Percentiles rank a stretch among this genome's conserved stretches.
Conservation (phyloP, 1,284 basidiomycete species). For the Coniferiporia weirii region DNA sequence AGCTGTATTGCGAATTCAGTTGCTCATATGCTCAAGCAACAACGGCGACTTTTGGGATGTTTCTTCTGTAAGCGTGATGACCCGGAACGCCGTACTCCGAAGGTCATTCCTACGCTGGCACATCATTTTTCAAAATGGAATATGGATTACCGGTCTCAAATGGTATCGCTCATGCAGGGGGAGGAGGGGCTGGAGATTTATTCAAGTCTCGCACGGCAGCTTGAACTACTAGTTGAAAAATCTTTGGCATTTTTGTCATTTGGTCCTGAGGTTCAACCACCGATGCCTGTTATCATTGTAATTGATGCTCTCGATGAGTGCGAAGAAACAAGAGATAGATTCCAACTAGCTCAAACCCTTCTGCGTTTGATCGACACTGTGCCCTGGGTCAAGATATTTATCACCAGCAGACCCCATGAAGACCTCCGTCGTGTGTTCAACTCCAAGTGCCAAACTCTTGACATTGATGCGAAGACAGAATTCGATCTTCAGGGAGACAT, state of each 20-base stretch:
- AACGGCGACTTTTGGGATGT: neutral
- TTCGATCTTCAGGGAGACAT: neutral
- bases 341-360: neutral
- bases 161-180: neutral
- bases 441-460: neutral
- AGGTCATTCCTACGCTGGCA: neutral
- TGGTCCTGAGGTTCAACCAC: neutral
- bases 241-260: neutral
- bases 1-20: neutral
- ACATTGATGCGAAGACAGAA: neutral
- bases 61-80: constrained; percentile 1
- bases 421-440: neutral
- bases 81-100: neutral
- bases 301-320: neutral
- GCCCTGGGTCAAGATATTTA: neutral
- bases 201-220: neutral
- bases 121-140: neutral
- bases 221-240: neutral
- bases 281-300: neutral
- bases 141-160: neutral
- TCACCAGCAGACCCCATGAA: neutral
- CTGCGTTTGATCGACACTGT: neutral
- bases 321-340: neutral
- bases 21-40: neutral
- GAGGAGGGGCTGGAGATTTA: neutral